Percentiles rank a stretch among this genome's conserved stretches.
Conservation (phyloP, 148 eudicot genomes). For the Arbutus unedo region DNA sequence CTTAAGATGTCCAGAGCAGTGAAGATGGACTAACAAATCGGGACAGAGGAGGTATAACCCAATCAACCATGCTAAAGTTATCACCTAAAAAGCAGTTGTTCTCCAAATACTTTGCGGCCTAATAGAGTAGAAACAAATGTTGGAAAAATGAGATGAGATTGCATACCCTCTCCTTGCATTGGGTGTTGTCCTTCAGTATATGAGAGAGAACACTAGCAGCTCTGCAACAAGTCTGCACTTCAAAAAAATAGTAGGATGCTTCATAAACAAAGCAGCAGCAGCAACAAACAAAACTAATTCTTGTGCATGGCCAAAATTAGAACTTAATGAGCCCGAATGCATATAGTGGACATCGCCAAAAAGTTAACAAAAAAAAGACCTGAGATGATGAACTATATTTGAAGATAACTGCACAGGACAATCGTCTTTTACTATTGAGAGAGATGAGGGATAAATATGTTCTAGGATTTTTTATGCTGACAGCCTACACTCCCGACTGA, state of each 20-base stretch:
- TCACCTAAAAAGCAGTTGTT: not conserved
- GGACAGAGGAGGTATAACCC: not conserved
- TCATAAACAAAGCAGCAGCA: constrained; percentile 16
- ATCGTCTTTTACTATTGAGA: not conserved
- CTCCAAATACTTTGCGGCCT: not conserved
- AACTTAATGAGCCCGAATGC: not conserved
- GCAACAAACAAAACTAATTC: constrained; percentile 2
- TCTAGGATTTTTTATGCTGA: not conserved
- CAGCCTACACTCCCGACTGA: not conserved
- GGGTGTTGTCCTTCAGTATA: constrained; percentile 67
- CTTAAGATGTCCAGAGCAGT: not conserved
- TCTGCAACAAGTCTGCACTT: constrained; percentile 68
- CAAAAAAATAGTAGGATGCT: constrained; percentile 13
- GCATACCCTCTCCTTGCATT: constrained; percentile 85
- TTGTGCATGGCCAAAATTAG: not conserved
- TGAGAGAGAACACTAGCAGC: constrained; percentile 88
- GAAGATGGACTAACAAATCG: not conserved
- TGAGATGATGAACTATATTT: not conserved
- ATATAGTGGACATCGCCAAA: not conserved
- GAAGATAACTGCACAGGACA: not conserved
- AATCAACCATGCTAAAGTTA: not conserved
- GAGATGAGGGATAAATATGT: not conserved
- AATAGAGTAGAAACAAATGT: not conserved
- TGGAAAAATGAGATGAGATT: constrained; percentile 2
- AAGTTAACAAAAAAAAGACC: not conserved